phyloP scores from a whole-genome alignment of 2,329 filamentous ascomycete species.

The Xylariaceae sp. region DNA sequence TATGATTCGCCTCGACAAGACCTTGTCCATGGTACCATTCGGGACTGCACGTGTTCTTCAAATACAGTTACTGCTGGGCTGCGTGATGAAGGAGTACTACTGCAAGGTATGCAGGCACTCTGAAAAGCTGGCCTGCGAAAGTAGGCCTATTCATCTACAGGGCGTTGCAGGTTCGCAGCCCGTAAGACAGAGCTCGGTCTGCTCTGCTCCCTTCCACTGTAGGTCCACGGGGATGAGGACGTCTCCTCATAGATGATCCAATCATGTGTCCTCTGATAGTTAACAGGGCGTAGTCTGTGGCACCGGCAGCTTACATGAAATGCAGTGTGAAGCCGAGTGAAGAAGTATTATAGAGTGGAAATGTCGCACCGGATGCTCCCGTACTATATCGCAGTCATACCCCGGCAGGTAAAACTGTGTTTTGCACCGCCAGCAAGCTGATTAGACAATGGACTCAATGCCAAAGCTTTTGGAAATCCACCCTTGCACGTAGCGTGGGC shows the following conservation, averaged over 20 bases:
- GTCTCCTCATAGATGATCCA: neutral
- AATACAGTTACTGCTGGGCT: neutral
- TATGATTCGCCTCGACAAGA: neutral
- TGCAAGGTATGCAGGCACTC: neutral
- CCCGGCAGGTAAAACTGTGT: neutral
- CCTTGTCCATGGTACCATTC: neutral
- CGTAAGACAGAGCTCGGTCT: slow-evolving; percentile 2
- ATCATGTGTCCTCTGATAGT: slow-evolving; percentile 1
- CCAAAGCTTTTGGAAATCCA: neutral
- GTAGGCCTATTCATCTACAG: neutral
- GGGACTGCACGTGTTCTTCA: neutral
- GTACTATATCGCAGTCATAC: slow-evolving; percentile 6
- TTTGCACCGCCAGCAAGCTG: slow-evolving; percentile 17
- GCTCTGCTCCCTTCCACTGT: neutral
- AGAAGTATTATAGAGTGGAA: neutral
- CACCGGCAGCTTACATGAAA: neutral
- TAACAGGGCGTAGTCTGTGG: slow-evolving; percentile 15
- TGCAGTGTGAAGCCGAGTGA: neutral
- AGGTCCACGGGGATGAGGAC: neutral
- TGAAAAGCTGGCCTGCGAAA: neutral
- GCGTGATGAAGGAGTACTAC: neutral
- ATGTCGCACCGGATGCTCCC: neutral
- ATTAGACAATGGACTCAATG: neutral
- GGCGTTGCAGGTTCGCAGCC: slow-evolving; percentile 7
- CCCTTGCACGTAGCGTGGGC: too few relatives aligned